A percentile compares a stretch with the other conserved stretches of the same genome.
phyloP scores from a whole-genome alignment of 257 asterid genomes.

The Salvia hispanica region DNA sequence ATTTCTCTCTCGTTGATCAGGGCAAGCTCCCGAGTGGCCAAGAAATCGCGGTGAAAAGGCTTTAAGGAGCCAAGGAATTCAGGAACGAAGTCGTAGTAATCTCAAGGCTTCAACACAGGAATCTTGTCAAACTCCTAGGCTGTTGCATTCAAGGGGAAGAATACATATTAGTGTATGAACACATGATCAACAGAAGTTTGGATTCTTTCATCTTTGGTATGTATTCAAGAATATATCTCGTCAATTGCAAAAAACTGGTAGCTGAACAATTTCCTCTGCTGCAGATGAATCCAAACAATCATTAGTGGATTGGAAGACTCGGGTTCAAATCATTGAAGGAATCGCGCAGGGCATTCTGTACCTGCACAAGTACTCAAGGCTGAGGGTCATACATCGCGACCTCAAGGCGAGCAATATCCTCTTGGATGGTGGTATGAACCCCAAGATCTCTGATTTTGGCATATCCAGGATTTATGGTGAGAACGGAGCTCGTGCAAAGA shows the following conservation, averaged over 20 bases:
- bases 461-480: slow-evolving; percentile 22
- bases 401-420: slow-evolving; percentile 32
- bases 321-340: slow-evolving; percentile 22
- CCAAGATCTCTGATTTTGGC: slow-evolving; percentile 30
- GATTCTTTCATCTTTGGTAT: slow-evolving; percentile 31
- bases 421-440: slow-evolving; percentile 25
- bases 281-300: slow-evolving; percentile 21
- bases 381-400: slow-evolving; percentile 27
- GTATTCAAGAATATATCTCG: neutral
- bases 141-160: slow-evolving; percentile 33
- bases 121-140: slow-evolving; percentile 36
- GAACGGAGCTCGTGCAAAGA: slow-evolving; percentile 7
- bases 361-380: slow-evolving; percentile 25
- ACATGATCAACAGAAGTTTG: slow-evolving; percentile 34
- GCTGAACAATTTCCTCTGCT: neutral
- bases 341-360: slow-evolving; percentile 20
- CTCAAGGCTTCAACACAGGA: slow-evolving; percentile 41
- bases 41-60: slow-evolving; percentile 31
- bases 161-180: slow-evolving; percentile 36
- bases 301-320: slow-evolving; percentile 18
- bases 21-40: slow-evolving; percentile 28
- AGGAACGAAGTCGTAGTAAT: slow-evolving; percentile 33
- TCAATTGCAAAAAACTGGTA: neutral
- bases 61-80: slow-evolving; percentile 36
- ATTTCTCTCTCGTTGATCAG: neutral